Conservation (phyloP, 345 rosid species). For the Acer saccharum region DNA sequence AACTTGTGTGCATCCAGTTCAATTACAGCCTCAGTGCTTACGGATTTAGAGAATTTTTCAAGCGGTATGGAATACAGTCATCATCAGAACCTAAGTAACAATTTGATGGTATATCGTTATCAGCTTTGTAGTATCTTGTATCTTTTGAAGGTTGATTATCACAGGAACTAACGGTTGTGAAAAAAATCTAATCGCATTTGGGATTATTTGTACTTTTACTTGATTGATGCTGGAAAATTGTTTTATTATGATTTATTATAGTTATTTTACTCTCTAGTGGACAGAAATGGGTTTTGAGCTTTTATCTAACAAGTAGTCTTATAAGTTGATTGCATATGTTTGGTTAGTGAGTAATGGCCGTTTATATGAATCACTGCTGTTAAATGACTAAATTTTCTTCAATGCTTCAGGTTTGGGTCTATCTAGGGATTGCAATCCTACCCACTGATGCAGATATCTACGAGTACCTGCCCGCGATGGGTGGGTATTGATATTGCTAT, state of each 20-base stretch:
- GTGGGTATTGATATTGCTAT: too few relatives aligned
- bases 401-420: neutral
- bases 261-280: neutral
- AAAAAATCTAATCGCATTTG: neutral
- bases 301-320: too few relatives aligned
- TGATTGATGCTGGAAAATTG: neutral
- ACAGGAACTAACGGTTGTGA: too few relatives aligned
- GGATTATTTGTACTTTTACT: neutral
- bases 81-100: conserved; percentile 40
- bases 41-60: conserved; percentile 95
- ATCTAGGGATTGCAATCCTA: neutral
- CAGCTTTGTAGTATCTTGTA: neutral
- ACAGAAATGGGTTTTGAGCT: neutral
- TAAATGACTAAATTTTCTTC: neutral
- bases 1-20: conserved; percentile 49
- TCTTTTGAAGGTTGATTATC: neutral
- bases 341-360: too few relatives aligned
- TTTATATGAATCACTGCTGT: neutral
- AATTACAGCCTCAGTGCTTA: conserved; percentile 77
- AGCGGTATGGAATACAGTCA: conserved; percentile 58
- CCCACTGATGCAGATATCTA: too few relatives aligned
- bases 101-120: neutral
- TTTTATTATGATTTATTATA: too few relatives aligned
- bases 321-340: too few relatives aligned
- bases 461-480: too few relatives aligned